phyloP scores from a whole-genome alignment of 179 eudicot species.

The Beta macrorhiza region DNA sequence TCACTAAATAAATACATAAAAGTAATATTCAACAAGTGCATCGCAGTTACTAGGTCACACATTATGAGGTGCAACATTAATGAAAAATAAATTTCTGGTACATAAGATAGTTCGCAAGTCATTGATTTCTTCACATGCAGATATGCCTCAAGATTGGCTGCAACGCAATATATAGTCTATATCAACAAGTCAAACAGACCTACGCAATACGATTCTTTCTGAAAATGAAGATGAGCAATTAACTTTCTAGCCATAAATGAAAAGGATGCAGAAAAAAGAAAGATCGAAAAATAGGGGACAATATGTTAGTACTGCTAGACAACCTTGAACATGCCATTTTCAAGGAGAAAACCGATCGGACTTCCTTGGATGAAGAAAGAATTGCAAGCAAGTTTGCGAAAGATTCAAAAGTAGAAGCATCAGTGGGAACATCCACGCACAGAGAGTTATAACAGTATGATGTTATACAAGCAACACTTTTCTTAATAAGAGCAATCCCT shows the following conservation, averaged over 20 bases:
- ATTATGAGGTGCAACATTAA: too few relatives aligned
- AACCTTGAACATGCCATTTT: slow-evolving; percentile 86
- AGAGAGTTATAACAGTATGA: slow-evolving; percentile 88
- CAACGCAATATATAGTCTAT: not conserved
- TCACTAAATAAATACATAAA: not conserved
- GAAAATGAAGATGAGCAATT: not conserved
- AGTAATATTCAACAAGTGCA: slow-evolving; percentile 1
- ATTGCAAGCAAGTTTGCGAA: slow-evolving; percentile 80
- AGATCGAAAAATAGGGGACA: not conserved
- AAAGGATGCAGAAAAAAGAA: not conserved
- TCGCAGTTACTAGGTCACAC: not conserved
- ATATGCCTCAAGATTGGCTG: not conserved
- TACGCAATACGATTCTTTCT: not conserved
- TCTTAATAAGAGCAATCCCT: slow-evolving; percentile 96
- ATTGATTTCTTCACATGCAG: slow-evolving; percentile 4
- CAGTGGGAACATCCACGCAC: slow-evolving; percentile 76
- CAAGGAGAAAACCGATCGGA: slow-evolving; percentile 67
- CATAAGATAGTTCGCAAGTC: not conserved
- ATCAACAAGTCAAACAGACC: not conserved
- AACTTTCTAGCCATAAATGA: not conserved
- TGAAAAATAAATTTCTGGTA: not conserved
- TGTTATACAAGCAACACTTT: slow-evolving; percentile 94
- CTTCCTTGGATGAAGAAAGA: slow-evolving; percentile 95
- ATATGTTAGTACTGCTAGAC: slow-evolving; percentile 14
- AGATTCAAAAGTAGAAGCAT: slow-evolving; percentile 94